Conservation (phyloP, 2,329 filamentous ascomycete genomes). For the Mycosphaerelloides madeirae region DNA sequence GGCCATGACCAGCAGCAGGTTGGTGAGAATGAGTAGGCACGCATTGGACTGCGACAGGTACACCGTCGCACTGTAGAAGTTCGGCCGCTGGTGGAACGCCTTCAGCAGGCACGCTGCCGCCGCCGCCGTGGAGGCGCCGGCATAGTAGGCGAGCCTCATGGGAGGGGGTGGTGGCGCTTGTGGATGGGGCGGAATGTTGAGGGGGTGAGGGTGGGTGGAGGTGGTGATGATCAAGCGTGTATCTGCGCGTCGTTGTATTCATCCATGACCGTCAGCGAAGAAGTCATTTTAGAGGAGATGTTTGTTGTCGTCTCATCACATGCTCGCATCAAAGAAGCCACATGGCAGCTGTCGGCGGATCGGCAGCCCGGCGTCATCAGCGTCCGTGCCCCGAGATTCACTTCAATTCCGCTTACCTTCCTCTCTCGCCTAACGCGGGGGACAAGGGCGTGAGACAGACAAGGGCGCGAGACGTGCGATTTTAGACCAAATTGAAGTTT, state of each 20-base stretch:
- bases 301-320: no score
- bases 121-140: slow-evolving; percentile 66
- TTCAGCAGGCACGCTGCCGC: slow-evolving; percentile 80
- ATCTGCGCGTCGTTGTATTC: no score
- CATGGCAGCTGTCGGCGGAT: no score
- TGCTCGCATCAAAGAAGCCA: no score
- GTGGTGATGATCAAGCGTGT: slow-evolving; percentile 3
- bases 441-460: no score
- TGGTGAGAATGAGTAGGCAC: slow-evolving; percentile 89
- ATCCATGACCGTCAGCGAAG: slow-evolving; percentile 27
- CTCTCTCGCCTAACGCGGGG: no score
- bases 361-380: no score
- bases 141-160: slow-evolving; percentile 34
- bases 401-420: no score
- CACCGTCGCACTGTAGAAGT: slow-evolving; percentile 97
- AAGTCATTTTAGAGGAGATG: slow-evolving; percentile 14
- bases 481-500: no score
- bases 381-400: no score
- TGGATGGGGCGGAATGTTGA: slow-evolving; percentile 6
- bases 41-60: slow-evolving; percentile 95
- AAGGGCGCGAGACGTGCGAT: no score
- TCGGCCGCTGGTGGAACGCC: slow-evolving; percentile 89
- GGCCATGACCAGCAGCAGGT: slow-evolving; percentile 78
- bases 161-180: no score
- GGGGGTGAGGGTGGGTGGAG: not conserved